phyloP scores from a whole-genome alignment of 352 stramenopile species.

The Pythium phragmitis region DNA sequence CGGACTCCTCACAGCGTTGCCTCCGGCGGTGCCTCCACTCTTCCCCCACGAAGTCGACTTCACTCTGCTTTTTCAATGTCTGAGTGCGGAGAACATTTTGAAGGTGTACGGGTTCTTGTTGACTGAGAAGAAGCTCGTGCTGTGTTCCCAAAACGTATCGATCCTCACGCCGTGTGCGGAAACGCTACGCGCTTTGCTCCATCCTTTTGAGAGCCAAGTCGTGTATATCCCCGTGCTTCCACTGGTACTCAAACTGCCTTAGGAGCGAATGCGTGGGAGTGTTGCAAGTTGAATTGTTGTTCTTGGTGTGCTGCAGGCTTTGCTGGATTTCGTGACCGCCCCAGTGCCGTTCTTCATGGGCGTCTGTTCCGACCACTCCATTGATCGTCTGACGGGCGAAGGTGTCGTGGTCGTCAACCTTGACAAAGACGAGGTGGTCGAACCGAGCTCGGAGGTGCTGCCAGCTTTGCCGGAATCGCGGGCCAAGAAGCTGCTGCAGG shows the following conservation, averaged over 20 bases:
- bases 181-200: slow-evolving; percentile 56
- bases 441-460: slow-evolving; percentile 43
- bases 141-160: slow-evolving; percentile 50
- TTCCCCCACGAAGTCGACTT: slow-evolving; percentile 67
- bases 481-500: slow-evolving; percentile 56
- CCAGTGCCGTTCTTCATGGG: slow-evolving; percentile 83
- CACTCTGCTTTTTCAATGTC: slow-evolving; percentile 64
- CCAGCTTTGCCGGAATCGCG: slow-evolving; percentile 56
- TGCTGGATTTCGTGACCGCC: slow-evolving; percentile 71
- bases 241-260: slow-evolving; percentile 31
- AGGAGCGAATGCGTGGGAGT: background rate
- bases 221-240: slow-evolving; percentile 78
- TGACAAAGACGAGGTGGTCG: slow-evolving; percentile 55
- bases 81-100: slow-evolving; percentile 63
- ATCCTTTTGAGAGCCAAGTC: slow-evolving; percentile 69
- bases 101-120: slow-evolving; percentile 68
- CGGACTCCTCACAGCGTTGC: slow-evolving; percentile 36
- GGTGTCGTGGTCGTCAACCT: slow-evolving; percentile 71
- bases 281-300: background rate
- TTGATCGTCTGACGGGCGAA: slow-evolving; percentile 44
- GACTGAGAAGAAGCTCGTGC: slow-evolving; percentile 69
- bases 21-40: slow-evolving; percentile 30
- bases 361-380: slow-evolving; percentile 40
- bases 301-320: slow-evolving; percentile 30
- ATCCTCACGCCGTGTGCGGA: slow-evolving; percentile 66